phyloP scores from a whole-genome alignment of 495 filamentous ascomycete genomes.

The Hamigera avellanea region DNA sequence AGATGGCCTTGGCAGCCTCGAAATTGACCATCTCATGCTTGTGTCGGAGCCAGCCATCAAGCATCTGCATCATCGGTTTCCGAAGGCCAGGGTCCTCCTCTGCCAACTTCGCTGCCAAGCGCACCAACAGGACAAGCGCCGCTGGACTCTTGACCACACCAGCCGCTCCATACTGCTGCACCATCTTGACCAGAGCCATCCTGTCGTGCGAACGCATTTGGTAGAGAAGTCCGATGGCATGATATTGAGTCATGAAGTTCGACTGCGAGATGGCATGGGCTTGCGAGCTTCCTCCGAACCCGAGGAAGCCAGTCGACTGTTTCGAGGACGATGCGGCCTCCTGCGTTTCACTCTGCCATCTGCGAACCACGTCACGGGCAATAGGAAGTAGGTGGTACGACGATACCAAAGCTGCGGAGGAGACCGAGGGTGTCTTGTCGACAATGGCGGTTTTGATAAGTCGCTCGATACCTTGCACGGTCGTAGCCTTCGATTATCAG shows the following conservation, averaged over 20 bases:
- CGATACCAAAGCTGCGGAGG: slow-evolving; percentile 91
- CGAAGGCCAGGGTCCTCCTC: slow-evolving; percentile 83
- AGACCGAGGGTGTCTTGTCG: slow-evolving; percentile 96
- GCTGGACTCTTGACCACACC: slow-evolving; percentile 92
- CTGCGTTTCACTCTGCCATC: slow-evolving; percentile 98
- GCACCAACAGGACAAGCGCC: slow-evolving; percentile 81
- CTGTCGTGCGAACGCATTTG: slow-evolving; percentile 96
- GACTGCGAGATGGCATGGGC: slow-evolving; percentile 55
- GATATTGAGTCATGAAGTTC: slow-evolving; percentile 95
- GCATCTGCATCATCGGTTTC: slow-evolving; percentile 86
- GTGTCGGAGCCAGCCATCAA: slow-evolving; percentile 94
- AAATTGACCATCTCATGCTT: slow-evolving; percentile 99
- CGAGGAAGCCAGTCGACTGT: slow-evolving; percentile 78
- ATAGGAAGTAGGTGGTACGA: slow-evolving; percentile 97
- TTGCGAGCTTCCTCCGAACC: slow-evolving; percentile 65
- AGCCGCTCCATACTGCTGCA: slow-evolving; percentile 88
- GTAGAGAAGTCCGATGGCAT: slow-evolving; percentile 93
- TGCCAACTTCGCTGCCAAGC: slow-evolving; percentile 86
- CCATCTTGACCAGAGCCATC: slow-evolving; percentile 99
- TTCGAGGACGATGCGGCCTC: slow-evolving; percentile 88
- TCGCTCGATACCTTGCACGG: slow-evolving; percentile 94
- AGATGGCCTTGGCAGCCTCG: slow-evolving; percentile 96
- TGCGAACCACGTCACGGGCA: slow-evolving; percentile 84
- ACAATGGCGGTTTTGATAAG: slow-evolving; percentile 99
- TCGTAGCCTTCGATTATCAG: slow-evolving; percentile 56